These are phyloP conservation scores for Eragrostis nindensis DNA, from an alignment of 176 grass and related monocot species.

Conservation along the genomic window DNA sequence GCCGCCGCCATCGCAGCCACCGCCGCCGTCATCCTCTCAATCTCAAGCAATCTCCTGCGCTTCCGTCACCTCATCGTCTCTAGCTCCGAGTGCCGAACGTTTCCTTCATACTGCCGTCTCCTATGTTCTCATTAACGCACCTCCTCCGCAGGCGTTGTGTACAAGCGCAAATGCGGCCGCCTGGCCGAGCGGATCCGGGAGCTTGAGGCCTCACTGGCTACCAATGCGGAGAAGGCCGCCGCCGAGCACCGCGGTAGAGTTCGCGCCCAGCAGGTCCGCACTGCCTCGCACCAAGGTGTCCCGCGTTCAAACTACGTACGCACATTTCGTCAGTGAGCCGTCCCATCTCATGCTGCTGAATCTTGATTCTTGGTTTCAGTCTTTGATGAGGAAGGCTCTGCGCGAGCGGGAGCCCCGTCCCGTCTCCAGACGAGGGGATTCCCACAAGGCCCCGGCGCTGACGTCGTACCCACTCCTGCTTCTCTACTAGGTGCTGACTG, in stretches of 20 bases:
- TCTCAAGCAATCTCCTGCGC: constrained; percentile 48
- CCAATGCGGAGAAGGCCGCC: constrained; percentile 61
- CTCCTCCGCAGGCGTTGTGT: constrained; percentile 46
- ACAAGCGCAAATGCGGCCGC: constrained; percentile 50
- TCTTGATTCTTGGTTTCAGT: constrained; percentile 45
- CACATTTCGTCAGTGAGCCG: background rate
- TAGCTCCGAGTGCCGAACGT: too few relatives aligned
- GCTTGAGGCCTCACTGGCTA: constrained; percentile 59
- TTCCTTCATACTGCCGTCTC: too few relatives aligned
- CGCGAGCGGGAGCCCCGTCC: constrained; percentile 38
- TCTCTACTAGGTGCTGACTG: constrained; percentile 78
- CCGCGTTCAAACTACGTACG: background rate
- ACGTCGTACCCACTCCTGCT: constrained; percentile 73
- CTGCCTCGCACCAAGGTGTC: background rate
- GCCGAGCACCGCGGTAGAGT: constrained; percentile 81
- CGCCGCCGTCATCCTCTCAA: constrained; percentile 36
- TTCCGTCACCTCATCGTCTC: background rate
- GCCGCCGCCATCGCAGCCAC: constrained; percentile 32
- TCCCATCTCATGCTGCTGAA: background rate
- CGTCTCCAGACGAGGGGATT: constrained; percentile 32
- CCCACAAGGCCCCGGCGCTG: background rate
- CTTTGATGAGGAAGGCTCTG: constrained; percentile 64
- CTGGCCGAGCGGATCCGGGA: constrained; percentile 50
- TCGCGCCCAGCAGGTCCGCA: constrained; percentile 51
- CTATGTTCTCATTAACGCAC: background rate